These are phyloP conservation scores for Trichocomaceae sp. DNA, from an alignment of 2,329 filamentous ascomycete species.

Conservation along the genomic window DNA sequence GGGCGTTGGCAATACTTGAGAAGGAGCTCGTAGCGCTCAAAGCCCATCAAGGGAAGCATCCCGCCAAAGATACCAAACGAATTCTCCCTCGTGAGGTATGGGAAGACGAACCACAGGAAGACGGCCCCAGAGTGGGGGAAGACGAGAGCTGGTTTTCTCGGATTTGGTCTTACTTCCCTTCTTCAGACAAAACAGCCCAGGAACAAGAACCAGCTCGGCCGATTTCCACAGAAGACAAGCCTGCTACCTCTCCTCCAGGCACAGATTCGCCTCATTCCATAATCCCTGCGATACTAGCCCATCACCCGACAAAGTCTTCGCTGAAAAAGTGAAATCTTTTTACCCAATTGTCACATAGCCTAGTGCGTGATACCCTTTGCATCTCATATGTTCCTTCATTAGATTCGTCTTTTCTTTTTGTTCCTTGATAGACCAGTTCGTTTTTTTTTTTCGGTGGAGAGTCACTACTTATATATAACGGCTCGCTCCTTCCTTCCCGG, in stretches of 20 bases:
- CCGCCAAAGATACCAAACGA: conserved; percentile 22
- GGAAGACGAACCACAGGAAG: conserved; percentile 27
- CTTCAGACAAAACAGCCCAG: conserved; percentile 9
- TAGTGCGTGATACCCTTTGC: conserved; percentile 14
- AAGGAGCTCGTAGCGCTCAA: conserved; percentile 40
- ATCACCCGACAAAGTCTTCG: conserved; percentile 1
- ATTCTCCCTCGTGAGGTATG: conserved; percentile 38
- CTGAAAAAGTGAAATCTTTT: conserved; percentile 2
- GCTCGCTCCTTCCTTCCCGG: conserved; percentile 1
- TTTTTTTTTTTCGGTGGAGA: background rate
- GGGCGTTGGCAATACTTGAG: conserved; percentile 40
- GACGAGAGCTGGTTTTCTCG: conserved; percentile 28
- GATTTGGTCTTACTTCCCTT: conserved; percentile 29
- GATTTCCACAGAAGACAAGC: background rate
- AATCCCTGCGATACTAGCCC: background rate
- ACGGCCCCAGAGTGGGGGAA: conserved; percentile 19
- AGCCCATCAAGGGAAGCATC: conserved; percentile 29
- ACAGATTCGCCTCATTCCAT: conserved; percentile 1
- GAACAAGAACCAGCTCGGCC: background rate
- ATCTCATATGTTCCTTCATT: background rate
- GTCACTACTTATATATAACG: background rate
- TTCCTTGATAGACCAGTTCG: background rate
- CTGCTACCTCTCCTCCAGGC: background rate
- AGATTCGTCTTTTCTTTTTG: background rate
- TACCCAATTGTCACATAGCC: background rate